Base-by-base conservation (phyloP, 306 rosid species). In the barrel medic (Medicago truncatula) region DNA sequence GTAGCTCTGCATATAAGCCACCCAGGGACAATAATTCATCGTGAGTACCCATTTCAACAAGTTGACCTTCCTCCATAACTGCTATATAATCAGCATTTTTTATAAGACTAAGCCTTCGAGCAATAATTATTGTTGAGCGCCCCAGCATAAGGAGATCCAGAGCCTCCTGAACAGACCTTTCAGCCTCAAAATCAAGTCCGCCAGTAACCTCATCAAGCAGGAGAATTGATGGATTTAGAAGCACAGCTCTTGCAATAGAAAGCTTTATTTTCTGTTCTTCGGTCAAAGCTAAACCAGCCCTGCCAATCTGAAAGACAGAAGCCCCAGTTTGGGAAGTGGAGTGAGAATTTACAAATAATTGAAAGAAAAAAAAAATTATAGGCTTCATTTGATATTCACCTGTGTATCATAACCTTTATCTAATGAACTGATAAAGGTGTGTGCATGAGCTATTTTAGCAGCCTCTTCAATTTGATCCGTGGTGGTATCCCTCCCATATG, bases 151-250 rank as follows among this genome's bases (percentile, higher is more conserved):
- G 97, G 70, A 96, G 92, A 90, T 92, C 99, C 56, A 96, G 82
- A 82, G 98, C 96, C 80, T 91, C 97, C 84, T 96, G 99, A 75
- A 96, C 99, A 70, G 92, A 86, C 83, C 85, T 92, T 92, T 96
- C 99, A 66, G 99, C 99, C 88, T 96, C 99, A 88, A 96, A 96
- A 88, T 96, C 99, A 83, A 96, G 98, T 49, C 99, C 99, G 36
- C 99, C 99, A 67, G 99, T 96, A 72, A 96, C 99, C 85, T 96
- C 99, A 83, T 96, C 99, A 77, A 96, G 99, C 76, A 96, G 83
- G 80, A 96, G 96, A 83, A 96, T 92, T 54, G 99, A 85, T 64
- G 99, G 99, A 81, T 92, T 92, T 81, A 96, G 78, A 83, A 96
- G 99, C 69, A 96, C 99, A 4, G 99, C 99, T 81, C 99, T 88